phyloP scores from a whole-genome alignment of 345 rosid genomes.

The Salix viminalis region DNA sequence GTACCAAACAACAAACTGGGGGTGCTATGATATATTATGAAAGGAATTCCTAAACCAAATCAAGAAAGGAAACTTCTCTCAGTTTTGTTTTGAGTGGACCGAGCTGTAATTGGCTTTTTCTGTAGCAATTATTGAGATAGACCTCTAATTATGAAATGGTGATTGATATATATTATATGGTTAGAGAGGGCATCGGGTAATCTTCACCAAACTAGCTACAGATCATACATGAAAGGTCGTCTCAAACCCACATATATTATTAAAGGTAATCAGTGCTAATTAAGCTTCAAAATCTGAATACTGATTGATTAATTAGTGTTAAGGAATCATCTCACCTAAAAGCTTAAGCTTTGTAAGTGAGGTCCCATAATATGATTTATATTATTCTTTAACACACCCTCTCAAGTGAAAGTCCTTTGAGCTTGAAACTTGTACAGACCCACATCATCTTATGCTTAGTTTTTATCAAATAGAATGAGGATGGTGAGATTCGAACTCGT shows the following conservation, averaged over 20 bases:
- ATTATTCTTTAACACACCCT: no score
- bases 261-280: background rate
- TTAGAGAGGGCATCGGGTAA: background rate
- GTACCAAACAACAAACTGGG: background rate
- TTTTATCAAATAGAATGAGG: no score
- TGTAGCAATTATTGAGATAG: background rate
- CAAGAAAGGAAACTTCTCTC: background rate
- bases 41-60: background rate
- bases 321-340: no score
- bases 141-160: no score
- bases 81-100: background rate
- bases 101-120: background rate
- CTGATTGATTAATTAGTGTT: background rate
- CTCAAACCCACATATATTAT: background rate
- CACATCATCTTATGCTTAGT: no score
- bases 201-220: background rate
- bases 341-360: no score
- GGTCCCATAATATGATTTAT: no score
- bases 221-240: background rate
- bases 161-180: background rate
- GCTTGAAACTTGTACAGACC: no score
- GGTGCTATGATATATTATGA: background rate
- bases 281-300: background rate
- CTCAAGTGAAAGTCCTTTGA: no score
- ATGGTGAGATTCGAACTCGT: no score